Evolutionary conservation across 768 basidiomycete genomes (phyloP).

Genomic region (Multifurca ochricompacta): DNA sequence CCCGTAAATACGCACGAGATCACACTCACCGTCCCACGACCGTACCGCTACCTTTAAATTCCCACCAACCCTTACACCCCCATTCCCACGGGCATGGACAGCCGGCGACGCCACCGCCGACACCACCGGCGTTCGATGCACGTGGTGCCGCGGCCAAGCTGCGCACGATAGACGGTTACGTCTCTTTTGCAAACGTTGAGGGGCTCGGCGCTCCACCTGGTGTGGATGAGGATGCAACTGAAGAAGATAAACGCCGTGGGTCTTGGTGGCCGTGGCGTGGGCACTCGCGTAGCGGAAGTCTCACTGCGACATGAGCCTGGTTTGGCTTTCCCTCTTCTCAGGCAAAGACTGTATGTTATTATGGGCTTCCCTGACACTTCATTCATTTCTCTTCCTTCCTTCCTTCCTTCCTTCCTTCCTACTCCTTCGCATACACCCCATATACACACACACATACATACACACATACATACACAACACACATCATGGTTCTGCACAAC

Average conservation of each 20-base stretch:
- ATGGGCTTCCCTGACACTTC: not conserved
- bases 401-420: not conserved
- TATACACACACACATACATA: conserved; percentile 1
- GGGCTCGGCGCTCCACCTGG: conserved; percentile 57
- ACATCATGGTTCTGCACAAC: no score
- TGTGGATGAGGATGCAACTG: conserved; percentile 29
- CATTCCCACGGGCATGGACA: conserved; percentile 7
- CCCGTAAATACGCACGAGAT: conserved; percentile 15
- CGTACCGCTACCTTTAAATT: not conserved
- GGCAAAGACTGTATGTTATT: not conserved
- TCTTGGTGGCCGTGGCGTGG: conserved; percentile 15
- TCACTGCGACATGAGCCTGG: not conserved
- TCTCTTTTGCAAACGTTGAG: conserved; percentile 60
- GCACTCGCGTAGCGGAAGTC: conserved; percentile 11
- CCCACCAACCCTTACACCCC: not conserved
- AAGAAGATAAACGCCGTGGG: conserved; percentile 4
- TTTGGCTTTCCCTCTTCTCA: not conserved
- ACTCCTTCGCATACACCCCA: not conserved
- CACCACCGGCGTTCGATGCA: conserved; percentile 45
- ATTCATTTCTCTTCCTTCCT: not conserved
- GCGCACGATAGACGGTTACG: conserved; percentile 51
- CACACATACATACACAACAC: no score
- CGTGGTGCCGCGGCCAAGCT: conserved; percentile 53
- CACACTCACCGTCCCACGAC: conserved; percentile 3
- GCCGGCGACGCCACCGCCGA: conserved; percentile 25